Conservation (phyloP, 1,284 basidiomycete genomes). For the Trichosporon ovoides region DNA sequence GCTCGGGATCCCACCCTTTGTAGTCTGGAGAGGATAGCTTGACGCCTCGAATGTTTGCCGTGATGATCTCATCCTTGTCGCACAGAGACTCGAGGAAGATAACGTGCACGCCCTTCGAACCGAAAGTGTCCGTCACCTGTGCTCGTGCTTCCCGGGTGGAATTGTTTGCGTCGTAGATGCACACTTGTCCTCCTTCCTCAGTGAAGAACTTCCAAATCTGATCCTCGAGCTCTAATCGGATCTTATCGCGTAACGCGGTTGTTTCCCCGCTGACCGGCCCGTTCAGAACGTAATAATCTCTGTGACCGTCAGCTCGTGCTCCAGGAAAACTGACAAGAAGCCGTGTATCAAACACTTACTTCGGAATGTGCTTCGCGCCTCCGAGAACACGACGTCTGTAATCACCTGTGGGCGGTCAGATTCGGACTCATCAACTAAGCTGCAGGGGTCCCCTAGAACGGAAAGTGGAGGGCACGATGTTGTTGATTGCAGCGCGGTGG, state of each 20-base stretch:
- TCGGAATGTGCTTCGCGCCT: slow-evolving; percentile 75
- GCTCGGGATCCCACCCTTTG: slow-evolving; percentile 82
- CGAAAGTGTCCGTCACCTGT: slow-evolving; percentile 74
- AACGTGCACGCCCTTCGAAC: slow-evolving; percentile 77
- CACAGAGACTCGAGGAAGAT: slow-evolving; percentile 84
- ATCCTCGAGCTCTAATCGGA: slow-evolving; percentile 77
- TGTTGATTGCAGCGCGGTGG: too few species aligned
- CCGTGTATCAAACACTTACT: slow-evolving; percentile 49
- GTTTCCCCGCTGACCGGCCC: slow-evolving; percentile 57
- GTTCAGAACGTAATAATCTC: background rate
- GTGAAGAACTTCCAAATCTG: slow-evolving; percentile 86
- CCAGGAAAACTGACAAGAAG: slow-evolving; percentile 3
- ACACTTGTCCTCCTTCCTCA: slow-evolving; percentile 74
- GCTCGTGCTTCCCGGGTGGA: slow-evolving; percentile 66
- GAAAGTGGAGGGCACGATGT: too few species aligned
- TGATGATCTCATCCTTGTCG: slow-evolving; percentile 85
- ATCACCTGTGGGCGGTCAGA: slow-evolving; percentile 59
- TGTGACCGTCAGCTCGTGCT: slow-evolving; percentile 53
- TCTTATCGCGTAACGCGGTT: slow-evolving; percentile 63
- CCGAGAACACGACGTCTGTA: slow-evolving; percentile 86
- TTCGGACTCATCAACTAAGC: background rate
- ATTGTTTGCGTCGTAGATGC: slow-evolving; percentile 99
- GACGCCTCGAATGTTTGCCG: slow-evolving; percentile 89
- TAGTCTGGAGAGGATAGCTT: slow-evolving; percentile 99
- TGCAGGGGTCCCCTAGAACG: too few species aligned